Percentiles rank a stretch among this genome's conserved stretches.
phyloP scores from a whole-genome alignment of 768 basidiomycete genomes.

The Rubroboletus satanas region DNA sequence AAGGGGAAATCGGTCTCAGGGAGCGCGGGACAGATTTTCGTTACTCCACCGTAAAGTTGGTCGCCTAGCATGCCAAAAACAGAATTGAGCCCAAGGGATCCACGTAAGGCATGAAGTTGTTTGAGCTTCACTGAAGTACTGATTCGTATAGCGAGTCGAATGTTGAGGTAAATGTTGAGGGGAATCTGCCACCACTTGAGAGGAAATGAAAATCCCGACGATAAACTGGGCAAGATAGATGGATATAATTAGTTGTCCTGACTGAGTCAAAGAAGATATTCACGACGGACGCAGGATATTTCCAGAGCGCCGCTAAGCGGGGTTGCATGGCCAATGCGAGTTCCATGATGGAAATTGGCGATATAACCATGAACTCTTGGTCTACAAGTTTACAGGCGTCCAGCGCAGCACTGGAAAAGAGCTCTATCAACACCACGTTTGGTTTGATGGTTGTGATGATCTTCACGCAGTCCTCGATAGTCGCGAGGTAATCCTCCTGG shows the following conservation, averaged over 20 bases:
- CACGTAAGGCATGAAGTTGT: not conserved
- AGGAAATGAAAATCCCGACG: conserved; percentile 10
- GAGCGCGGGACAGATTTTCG: conserved; percentile 1
- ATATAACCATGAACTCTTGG: conserved; percentile 2
- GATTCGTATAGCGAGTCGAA: not conserved
- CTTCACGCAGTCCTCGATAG: not conserved
- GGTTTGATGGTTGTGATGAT: conserved; percentile 2
- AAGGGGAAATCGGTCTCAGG: conserved; percentile 1
- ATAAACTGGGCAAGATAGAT: not conserved
- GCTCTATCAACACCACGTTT: not conserved
- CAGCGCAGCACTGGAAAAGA: not conserved
- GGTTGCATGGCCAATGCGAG: not conserved
- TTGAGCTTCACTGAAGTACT: too few species aligned
- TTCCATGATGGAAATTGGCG: not conserved
- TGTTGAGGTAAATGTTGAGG: conserved; percentile 6
- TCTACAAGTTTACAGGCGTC: conserved; percentile 4
- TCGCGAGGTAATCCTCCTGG: conserved; percentile 4
- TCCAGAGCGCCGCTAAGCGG: not conserved
- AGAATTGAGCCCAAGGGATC: conserved; percentile 1
- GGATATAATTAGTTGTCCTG: not conserved
- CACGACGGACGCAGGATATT: conserved; percentile 3
- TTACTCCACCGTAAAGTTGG: not conserved
- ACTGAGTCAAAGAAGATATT: not conserved
- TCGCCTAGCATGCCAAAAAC: not conserved
- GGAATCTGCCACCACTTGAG: conserved; percentile 15